A percentile compares a stretch with the other conserved stretches of the same genome.
These are phyloP conservation scores for Epichloe amarillans DNA, from an alignment of 2,329 filamentous ascomycete genomes.

Conservation along the genomic window DNA sequence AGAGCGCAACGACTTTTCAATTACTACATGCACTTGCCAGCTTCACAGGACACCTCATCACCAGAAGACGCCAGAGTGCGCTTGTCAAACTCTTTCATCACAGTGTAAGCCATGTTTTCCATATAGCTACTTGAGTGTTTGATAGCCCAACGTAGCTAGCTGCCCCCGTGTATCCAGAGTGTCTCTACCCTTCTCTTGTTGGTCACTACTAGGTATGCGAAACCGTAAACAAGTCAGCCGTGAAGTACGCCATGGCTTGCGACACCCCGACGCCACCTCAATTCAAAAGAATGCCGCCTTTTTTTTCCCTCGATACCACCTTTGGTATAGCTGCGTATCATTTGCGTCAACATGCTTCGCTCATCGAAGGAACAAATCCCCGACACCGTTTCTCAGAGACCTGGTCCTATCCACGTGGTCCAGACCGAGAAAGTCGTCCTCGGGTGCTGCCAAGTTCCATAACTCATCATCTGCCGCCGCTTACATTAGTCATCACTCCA, in stretches of 20 bases:
- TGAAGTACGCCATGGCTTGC: constrained; percentile 1
- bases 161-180: constrained; percentile 8
- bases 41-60: no score
- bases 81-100: neutral
- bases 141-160: neutral
- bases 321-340: neutral
- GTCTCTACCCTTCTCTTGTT: constrained; percentile 6
- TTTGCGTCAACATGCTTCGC: neutral
- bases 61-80: no score
- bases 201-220: neutral
- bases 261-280: constrained; percentile 3
- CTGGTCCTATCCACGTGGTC: constrained; percentile 53
- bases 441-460: constrained; percentile 34
- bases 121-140: neutral
- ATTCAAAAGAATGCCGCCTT: neutral
- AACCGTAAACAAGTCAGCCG: neutral
- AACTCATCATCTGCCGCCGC: constrained; percentile 40
- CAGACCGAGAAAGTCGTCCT: constrained; percentile 51
- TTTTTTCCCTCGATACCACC: neutral
- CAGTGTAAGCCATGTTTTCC: constrained; percentile 1
- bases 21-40: no score
- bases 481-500: neutral
- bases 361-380: constrained; percentile 47
- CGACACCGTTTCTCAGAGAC: constrained; percentile 43
- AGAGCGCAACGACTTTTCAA: no score